Conservation (phyloP, 129 eudicot genomes). For the Pulicaria dysenterica region DNA sequence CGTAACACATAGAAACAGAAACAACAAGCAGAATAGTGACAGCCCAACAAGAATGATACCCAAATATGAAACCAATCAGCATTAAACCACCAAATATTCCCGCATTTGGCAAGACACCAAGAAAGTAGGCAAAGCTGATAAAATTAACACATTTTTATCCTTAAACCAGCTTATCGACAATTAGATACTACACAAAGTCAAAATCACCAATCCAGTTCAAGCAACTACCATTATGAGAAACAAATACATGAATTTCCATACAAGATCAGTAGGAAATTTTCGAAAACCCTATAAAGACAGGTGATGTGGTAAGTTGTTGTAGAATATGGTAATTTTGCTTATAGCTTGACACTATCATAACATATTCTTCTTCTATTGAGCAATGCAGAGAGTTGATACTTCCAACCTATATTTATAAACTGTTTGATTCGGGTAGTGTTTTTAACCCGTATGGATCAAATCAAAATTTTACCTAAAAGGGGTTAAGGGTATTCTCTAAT, state of each 20-base stretch:
- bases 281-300: conserved; percentile 10
- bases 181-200: conserved; percentile 19
- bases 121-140: conserved; percentile 20
- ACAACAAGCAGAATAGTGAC: conserved; percentile 28
- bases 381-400: too few relatives aligned
- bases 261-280: background rate
- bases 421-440: too few relatives aligned
- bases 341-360: too few relatives aligned
- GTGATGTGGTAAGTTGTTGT: too few relatives aligned
- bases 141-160: conserved; percentile 19
- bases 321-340: too few relatives aligned
- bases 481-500: too few relatives aligned
- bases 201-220: conserved; percentile 5
- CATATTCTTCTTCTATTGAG: too few relatives aligned
- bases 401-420: too few relatives aligned
- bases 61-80: conserved; percentile 32
- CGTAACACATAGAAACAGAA: conserved; percentile 17
- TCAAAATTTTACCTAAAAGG: too few relatives aligned
- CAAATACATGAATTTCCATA: background rate
- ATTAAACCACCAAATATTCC: conserved; percentile 43
- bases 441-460: too few relatives aligned
- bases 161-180: conserved; percentile 15
- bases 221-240: conserved; percentile 4
- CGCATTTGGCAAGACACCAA: conserved; percentile 24
- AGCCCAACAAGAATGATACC: conserved; percentile 34